Base-by-base conservation (phyloP, 345 rosid species). In the Citrus hindsii region DNA sequence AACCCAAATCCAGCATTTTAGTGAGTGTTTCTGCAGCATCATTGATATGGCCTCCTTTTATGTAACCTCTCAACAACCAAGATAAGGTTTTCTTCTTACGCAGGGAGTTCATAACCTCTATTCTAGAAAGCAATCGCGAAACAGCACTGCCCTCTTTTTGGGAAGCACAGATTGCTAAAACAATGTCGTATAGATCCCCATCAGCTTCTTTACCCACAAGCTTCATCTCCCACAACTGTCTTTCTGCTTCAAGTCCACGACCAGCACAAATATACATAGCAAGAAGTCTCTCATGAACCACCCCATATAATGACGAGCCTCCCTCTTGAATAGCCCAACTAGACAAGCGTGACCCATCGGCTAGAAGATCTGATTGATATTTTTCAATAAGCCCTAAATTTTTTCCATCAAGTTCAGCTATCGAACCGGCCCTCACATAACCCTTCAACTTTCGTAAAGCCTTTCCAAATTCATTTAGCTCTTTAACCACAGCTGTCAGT, bases 191-290 rank as follows among this genome's bases (percentile, higher is more conserved):
- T 40, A 95, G 95, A 35, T 92, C 95, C 51, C 79, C 82, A 74
- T 93, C 98, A 9, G 97, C 93, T 80, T 95, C 94, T 80, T 82
- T 92, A 64, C 98, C 98, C 8, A 83, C 88, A 53, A 95, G 87
- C 77, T 92, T 95, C 97, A 92, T 93, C 82, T 93, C 86, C 98
- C 98, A 95, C 35, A 95, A 85, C 82, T 95, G 94, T 76, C 86
- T 90, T 84, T 95, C 98, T 24, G 98, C 98, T 66, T 92, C 97
- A 22, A 82, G 86, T 77, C 98, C 98, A 60, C 82, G 89, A 60
- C 98, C 95, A 2, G 97, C 92, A 28, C 98, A 95, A 37, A 95
- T 84, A 79, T 95, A 89, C 98, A 95, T 95, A 32, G 95, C 95
- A 1, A 95, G 90, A 73, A 95, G 98, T 73, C 91, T 91, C 86